Evolutionary conservation across 129 eudicot genomes (phyloP).

Genomic region (Tagetes erecta): DNA sequence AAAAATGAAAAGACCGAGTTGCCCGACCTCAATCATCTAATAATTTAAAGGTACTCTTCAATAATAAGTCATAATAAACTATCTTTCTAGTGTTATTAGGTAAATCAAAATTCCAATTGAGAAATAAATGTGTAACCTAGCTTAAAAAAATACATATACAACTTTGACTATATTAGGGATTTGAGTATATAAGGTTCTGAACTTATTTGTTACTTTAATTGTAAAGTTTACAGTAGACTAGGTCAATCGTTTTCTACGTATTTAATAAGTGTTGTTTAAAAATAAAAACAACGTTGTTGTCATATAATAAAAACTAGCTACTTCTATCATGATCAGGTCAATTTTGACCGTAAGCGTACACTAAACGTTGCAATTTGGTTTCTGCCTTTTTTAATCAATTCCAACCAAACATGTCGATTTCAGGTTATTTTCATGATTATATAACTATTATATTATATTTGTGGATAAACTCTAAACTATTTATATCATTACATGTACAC

Average conservation of each 20-base stretch:
- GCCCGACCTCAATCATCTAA: too few relatives aligned
- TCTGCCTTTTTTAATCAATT: slow-evolving; percentile 10
- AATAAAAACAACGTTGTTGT: not conserved
- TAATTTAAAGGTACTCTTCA: too few relatives aligned
- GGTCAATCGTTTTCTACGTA: not conserved
- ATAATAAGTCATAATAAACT: too few relatives aligned
- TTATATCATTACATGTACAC: not conserved
- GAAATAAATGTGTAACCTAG: too few relatives aligned
- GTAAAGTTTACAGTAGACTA: not conserved
- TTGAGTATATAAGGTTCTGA: not conserved
- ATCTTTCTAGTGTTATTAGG: not conserved
- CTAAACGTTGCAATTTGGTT: not conserved
- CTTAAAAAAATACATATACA: too few relatives aligned
- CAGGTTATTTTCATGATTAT: slow-evolving; percentile 10
- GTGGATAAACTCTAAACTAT: not conserved
- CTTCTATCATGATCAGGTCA: not conserved
- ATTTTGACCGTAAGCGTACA: not conserved
- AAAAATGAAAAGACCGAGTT: too few relatives aligned
- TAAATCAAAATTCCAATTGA: too few relatives aligned
- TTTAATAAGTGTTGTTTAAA: not conserved
- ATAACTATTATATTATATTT: not conserved
- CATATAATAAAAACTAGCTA: not conserved
- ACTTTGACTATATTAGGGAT: not conserved
- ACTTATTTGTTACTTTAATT: not conserved
- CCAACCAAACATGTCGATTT: slow-evolving; percentile 10